Evolutionary conservation across 768 basidiomycete species (phyloP).

Genomic region (Sutorius australiensis): DNA sequence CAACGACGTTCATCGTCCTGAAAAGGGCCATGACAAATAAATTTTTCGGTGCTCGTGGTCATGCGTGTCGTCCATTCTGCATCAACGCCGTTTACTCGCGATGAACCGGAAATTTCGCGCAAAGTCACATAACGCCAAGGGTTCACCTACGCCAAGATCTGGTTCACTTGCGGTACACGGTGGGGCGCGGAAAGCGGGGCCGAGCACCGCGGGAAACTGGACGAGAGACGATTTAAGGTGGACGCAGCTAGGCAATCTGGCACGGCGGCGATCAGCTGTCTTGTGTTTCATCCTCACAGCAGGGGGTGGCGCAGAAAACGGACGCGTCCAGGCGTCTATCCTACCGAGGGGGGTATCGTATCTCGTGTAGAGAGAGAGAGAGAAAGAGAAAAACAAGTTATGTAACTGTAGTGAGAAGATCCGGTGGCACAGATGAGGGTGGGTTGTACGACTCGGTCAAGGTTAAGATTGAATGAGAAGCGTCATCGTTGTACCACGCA

Average conservation of each 20-base stretch:
- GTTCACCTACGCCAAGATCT: background rate
- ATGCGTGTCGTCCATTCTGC: background rate
- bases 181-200: background rate
- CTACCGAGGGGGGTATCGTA: background rate
- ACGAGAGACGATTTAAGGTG: background rate
- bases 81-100: slow-evolving; percentile 20
- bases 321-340: slow-evolving; percentile 1
- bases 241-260: slow-evolving; percentile 1
- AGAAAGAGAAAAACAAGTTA: background rate
- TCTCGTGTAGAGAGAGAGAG: background rate
- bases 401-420: background rate
- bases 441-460: background rate
- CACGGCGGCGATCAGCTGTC: slow-evolving; percentile 28
- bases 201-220: slow-evolving; percentile 15
- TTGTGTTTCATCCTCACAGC: slow-evolving; percentile 16
- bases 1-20: background rate
- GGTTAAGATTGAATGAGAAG: slow-evolving; percentile 5
- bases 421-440: background rate
- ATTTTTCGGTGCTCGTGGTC: background rate
- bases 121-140: slow-evolving; percentile 3
- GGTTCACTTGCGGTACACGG: background rate
- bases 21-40: background rate
- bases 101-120: slow-evolving; percentile 16
- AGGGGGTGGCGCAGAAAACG: slow-evolving; percentile 17
- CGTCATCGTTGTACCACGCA: background rate